Evolutionary conservation across 768 basidiomycete species (phyloP).

Genomic region (Russula sp.): DNA sequence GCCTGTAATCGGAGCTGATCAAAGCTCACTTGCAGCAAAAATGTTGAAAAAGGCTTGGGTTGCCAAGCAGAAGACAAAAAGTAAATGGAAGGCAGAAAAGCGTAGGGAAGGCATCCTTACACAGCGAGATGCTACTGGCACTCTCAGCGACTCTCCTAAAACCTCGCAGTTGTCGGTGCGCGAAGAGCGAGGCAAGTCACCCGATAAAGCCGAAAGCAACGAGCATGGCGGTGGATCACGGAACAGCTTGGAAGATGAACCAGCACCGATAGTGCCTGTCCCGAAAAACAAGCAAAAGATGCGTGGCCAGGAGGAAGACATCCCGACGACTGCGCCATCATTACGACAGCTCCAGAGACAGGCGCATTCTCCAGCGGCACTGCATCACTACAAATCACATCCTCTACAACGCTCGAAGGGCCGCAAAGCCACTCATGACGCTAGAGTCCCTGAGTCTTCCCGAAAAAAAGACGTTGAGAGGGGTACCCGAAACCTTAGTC

Average conservation of each 20-base stretch:
- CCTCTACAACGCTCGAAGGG: slow-evolving; percentile 30
- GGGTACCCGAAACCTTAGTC: slow-evolving; percentile 26
- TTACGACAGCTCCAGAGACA: slow-evolving; percentile 54
- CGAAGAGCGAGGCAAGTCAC: not conserved
- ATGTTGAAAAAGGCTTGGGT: slow-evolving; percentile 79
- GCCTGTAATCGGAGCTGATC: not conserved
- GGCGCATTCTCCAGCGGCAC: slow-evolving; percentile 52
- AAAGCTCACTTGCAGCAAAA: slow-evolving; percentile 44
- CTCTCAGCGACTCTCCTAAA: not conserved
- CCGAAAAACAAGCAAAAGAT: not conserved
- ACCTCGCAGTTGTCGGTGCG: slow-evolving; percentile 9
- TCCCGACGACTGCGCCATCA: slow-evolving; percentile 26
- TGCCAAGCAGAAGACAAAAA: slow-evolving; percentile 65
- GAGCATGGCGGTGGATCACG: slow-evolving; percentile 18
- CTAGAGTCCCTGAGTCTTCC: not conserved
- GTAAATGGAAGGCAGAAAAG: slow-evolving; percentile 71
- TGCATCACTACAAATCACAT: slow-evolving; percentile 52
- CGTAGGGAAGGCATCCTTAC: slow-evolving; percentile 36
- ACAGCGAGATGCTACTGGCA: not conserved
- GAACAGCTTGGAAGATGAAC: not conserved
- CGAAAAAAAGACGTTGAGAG: slow-evolving; percentile 23
- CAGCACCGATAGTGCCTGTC: not conserved
- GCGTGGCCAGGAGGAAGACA: not conserved
- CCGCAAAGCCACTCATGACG: slow-evolving; percentile 16
- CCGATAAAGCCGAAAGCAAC: slow-evolving; percentile 21